These are phyloP conservation scores for Trichophyton schoenleinii DNA, from an alignment of 2,329 filamentous ascomycete genomes.

Conservation along the genomic window DNA sequence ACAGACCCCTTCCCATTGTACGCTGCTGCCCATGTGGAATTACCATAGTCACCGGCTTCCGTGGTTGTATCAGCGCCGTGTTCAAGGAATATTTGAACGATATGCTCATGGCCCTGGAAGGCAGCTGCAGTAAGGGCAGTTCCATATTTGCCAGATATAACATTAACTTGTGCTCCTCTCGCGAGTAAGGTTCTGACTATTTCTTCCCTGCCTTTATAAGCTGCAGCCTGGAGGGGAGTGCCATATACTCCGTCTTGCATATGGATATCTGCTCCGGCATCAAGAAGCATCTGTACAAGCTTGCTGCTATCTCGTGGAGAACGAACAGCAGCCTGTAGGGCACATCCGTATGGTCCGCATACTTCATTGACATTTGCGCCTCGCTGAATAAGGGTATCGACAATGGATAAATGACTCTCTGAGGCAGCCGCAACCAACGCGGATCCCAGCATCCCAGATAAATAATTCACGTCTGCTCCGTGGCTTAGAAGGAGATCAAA, in stretches of 20 bases:
- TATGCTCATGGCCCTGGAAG: not conserved
- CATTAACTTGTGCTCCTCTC: not conserved
- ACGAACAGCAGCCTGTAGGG: slow-evolving; percentile 5
- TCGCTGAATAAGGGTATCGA: not conserved
- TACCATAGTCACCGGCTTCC: not conserved
- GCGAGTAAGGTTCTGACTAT: slow-evolving; percentile 2
- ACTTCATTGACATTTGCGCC: slow-evolving; percentile 3
- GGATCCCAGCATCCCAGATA: not conserved
- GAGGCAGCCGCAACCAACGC: not conserved
- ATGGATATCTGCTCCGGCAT: slow-evolving; percentile 14
- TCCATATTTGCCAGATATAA: not conserved
- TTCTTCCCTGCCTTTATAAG: not conserved
- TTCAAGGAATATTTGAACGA: slow-evolving; percentile 5
- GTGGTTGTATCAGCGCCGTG: not conserved
- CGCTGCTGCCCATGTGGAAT: not conserved
- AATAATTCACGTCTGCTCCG: not conserved
- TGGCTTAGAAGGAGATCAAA: not conserved
- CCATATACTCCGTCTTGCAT: not conserved
- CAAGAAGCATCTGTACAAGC: slow-evolving; percentile 11
- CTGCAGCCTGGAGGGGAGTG: slow-evolving; percentile 3
- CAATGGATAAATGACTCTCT: not conserved
- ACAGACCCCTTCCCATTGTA: not conserved
- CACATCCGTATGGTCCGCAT: not conserved
- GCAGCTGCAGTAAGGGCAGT: slow-evolving; percentile 4
- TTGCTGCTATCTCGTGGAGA: slow-evolving; percentile 5